Base-by-base conservation (phyloP, 805 yeast species). In the Cyberlindnera mississippiensis region DNA sequence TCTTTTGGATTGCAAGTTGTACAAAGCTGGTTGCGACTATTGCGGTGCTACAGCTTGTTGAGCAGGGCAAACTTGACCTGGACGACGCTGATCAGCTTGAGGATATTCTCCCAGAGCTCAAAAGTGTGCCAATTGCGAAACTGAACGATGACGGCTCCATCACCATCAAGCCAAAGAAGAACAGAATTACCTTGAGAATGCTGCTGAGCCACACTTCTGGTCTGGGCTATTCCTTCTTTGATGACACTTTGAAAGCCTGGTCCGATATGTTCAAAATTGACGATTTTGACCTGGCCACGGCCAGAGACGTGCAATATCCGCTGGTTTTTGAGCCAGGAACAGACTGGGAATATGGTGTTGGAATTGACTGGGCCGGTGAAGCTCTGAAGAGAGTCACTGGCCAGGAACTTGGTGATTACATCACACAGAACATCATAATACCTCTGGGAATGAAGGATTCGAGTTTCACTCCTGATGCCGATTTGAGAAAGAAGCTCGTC, bases 171-270 rank as follows among this genome's bases (percentile, higher is more conserved):
- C 48, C 54, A 9, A 57, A 58, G 30, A 63, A 54, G 40, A 55
- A 48, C 18, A 52, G 56, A 28, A 59, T 66, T 39, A 67, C 72
- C 4, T 42, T 64, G 31, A 53, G 64, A 46, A 60, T 56, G 46
- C 55, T 68, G 32, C 37, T 67, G 28, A 52, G 63, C 3, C 71
- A 68, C 41, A 66, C 71, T 5, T 57, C 71, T 7, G 72, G 72
- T 2, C 56, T 67, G 18, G 57, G 60, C n/a, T 65, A 66, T 45
- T 40, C 56, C 7, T 62, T 66, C 47, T 61, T 62, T 51, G 46
- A 47, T 47, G 50, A 49, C 3, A 41, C 45, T 2, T 42, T 52
- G 16, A 33, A 33, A 4, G 51, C 51, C n/a, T 69, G 62, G 35
- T 42, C 38, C 4, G 41, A 47, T 3, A 26, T 33, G 28, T 46